These are phyloP conservation scores for Sutorius eximius DNA, from an alignment of 1,284 basidiomycete species.

Conservation along the genomic window DNA sequence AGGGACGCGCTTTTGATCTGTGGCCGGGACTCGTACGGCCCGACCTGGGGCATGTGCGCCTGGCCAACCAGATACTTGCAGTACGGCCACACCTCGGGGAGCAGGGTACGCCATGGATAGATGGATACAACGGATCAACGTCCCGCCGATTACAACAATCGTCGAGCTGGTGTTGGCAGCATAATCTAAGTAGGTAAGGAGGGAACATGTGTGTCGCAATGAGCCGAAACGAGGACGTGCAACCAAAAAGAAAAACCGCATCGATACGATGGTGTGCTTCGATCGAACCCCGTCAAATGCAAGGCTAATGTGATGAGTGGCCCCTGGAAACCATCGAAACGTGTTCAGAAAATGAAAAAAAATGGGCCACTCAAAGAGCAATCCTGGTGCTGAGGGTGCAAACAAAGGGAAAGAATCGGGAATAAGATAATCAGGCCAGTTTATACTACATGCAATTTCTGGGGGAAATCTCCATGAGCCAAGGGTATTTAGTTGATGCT, in stretches of 20 bases:
- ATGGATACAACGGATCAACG: not conserved
- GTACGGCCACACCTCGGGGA: not conserved
- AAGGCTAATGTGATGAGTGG: not conserved
- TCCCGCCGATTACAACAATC: not conserved
- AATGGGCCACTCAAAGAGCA: not conserved
- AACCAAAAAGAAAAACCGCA: not conserved
- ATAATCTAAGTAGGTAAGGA: conserved; percentile 12
- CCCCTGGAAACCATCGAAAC: conserved; percentile 28
- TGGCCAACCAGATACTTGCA: not conserved
- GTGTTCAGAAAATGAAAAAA: conserved; percentile 2
- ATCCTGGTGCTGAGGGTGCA: not conserved
- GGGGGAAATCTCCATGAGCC: not conserved
- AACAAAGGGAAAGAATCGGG: not conserved
- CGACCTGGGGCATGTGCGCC: not conserved
- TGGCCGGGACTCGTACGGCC: not conserved
- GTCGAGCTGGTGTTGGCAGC: conserved; percentile 1
- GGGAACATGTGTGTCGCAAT: not conserved
- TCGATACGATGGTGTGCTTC: conserved; percentile 3
- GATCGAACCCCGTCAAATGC: not conserved
- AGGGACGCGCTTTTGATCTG: not conserved
- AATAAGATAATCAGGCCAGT: conserved; percentile 8
- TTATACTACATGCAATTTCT: conserved; percentile 12
- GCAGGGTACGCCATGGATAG: not conserved
- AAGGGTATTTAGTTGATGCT: conserved; percentile 18
- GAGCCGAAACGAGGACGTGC: not conserved